phyloP scores from a whole-genome alignment of 225 moss, liverwort and hornwort species.

The Rhytidiadelphus loreus region DNA sequence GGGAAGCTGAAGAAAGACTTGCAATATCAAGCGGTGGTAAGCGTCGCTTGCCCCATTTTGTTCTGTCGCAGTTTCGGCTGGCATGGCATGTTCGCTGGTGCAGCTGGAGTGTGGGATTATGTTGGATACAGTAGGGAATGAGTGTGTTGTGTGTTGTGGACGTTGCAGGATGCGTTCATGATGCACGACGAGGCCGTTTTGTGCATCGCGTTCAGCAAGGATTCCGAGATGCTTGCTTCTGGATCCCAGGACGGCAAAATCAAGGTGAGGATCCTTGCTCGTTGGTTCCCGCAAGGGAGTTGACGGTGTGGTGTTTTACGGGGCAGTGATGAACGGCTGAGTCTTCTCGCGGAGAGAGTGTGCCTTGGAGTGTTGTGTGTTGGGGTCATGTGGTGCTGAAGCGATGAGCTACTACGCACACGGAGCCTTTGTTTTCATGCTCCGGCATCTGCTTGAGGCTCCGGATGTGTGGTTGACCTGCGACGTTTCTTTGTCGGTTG shows the following conservation, averaged over 20 bases:
- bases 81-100: neutral
- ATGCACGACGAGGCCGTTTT: constrained; percentile 99
- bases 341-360: neutral
- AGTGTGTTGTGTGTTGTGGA: neutral
- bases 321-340: neutral
- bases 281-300: neutral
- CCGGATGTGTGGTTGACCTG: neutral
- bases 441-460: neutral
- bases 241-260: constrained; percentile 99
- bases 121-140: neutral
- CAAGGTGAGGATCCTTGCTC: constrained; percentile 40
- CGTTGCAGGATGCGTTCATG: constrained; percentile 97
- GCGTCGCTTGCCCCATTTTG: neutral
- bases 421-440: neutral
- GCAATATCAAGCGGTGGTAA: constrained; percentile 92
- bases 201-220: constrained; percentile 83
- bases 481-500: neutral
- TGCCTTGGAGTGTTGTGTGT: neutral
- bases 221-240: constrained; percentile 98
- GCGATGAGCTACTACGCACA: neutral
- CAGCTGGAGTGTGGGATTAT: neutral
- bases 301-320: neutral
- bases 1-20: constrained; percentile 98
- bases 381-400: neutral
- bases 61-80: neutral